Evolutionary conservation across 495 filamentous ascomycete species (phyloP).

Genomic region (Aspergillus steynii): DNA sequence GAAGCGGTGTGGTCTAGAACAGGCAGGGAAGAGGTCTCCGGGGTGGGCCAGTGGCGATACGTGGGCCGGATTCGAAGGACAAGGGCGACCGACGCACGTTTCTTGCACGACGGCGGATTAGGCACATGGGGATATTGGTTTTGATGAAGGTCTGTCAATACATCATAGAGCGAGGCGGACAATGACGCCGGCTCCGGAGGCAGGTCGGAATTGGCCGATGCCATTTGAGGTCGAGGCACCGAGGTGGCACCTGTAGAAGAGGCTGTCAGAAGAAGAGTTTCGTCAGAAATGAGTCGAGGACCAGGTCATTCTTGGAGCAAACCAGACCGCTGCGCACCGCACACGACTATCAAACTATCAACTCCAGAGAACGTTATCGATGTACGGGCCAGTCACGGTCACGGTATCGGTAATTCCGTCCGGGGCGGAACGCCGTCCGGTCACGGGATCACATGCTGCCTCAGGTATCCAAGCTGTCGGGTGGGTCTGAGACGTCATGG

Average conservation of each 20-base stretch:
- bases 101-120: slow-evolving; percentile 61
- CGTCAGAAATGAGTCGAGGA: neutral
- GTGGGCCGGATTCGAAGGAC: slow-evolving; percentile 68
- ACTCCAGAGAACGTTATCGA: no score
- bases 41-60: slow-evolving; percentile 55
- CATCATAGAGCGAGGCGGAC: slow-evolving; percentile 38
- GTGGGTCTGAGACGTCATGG: neutral
- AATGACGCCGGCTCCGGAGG: slow-evolving; percentile 7
- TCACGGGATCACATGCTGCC: no score
- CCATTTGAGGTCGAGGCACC: neutral
- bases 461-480: no score
- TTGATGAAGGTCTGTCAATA: slow-evolving; percentile 51
- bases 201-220: slow-evolving; percentile 4
- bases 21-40: slow-evolving; percentile 19
- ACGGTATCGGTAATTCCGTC: no score
- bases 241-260: neutral
- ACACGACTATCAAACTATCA: no score
- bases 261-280: neutral
- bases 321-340: neutral
- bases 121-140: slow-evolving; percentile 63
- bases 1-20: slow-evolving; percentile 30
- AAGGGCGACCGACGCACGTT: slow-evolving; percentile 72
- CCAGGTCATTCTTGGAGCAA: neutral
- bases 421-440: no score
- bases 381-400: no score